Evolutionary conservation across 306 rosid genomes (phyloP).

Genomic region (Alnus glutinosa): DNA sequence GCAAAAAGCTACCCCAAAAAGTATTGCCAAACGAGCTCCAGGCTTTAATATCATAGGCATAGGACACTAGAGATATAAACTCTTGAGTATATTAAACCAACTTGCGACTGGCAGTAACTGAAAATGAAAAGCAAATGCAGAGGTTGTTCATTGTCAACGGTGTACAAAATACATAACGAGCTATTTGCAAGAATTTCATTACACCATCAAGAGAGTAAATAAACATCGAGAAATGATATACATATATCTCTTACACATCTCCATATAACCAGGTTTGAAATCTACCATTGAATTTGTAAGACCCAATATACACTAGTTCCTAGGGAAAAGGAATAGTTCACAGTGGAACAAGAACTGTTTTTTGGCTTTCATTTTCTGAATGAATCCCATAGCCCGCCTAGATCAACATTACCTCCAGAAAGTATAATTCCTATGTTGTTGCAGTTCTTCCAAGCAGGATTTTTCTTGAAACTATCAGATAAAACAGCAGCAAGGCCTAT

Average conservation of each 20-base stretch:
- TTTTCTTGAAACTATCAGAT: conserved; percentile 67
- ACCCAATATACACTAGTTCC: background rate
- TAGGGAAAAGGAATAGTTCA: conserved; percentile 21
- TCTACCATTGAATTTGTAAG: no score
- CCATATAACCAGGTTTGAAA: no score
- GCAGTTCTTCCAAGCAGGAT: conserved; percentile 72
- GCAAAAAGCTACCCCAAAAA: no score
- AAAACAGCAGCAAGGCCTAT: conserved; percentile 93
- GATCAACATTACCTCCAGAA: conserved; percentile 91
- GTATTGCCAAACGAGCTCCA: no score
- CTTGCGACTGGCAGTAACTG: no score
- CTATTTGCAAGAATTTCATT: background rate
- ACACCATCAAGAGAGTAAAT: background rate
- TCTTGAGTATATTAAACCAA: background rate
- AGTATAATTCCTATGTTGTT: conserved; percentile 67
- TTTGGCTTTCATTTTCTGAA: conserved; percentile 38
- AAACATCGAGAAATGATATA: background rate
- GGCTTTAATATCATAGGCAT: no score
- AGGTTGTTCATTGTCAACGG: background rate
- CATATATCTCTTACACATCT: no score
- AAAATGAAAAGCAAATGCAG: background rate
- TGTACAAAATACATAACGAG: background rate
- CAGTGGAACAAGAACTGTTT: conserved; percentile 4
- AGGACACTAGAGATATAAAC: background rate
- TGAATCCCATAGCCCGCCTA: conserved; percentile 68